A percentile compares a stretch with the other conserved stretches of the same genome.
phyloP scores from a whole-genome alignment of 2,329 filamentous ascomycete species.

The Aspergillus thermomutatus region DNA sequence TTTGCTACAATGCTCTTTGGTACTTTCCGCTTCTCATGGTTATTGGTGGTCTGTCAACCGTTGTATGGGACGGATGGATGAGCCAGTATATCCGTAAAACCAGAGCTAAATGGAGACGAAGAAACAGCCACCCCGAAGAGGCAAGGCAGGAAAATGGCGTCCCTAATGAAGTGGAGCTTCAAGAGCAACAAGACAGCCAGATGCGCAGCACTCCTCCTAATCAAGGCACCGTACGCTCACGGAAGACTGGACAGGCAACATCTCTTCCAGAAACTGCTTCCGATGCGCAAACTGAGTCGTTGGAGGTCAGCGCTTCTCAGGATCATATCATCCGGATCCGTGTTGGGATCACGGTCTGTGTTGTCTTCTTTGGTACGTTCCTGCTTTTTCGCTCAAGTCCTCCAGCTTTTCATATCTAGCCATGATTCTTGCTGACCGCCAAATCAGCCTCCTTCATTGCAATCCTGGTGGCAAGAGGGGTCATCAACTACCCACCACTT shows the following conservation, averaged over 20 bases:
- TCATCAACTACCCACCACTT: conserved; percentile 41
- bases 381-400: not conserved
- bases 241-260: conserved; percentile 5
- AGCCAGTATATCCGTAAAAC: conserved; percentile 42
- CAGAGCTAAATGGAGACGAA: conserved; percentile 17
- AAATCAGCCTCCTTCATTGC: conserved; percentile 50
- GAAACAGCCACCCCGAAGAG: conserved; percentile 10
- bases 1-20: conserved; percentile 71
- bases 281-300: not conserved
- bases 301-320: conserved; percentile 4
- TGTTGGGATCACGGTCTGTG: conserved; percentile 36
- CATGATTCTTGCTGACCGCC: not conserved
- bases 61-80: conserved; percentile 57
- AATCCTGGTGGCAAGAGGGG: conserved; percentile 51
- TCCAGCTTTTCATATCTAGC: not conserved
- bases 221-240: conserved; percentile 4
- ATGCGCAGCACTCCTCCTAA: not conserved
- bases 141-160: conserved; percentile 11
- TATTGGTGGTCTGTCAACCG: conserved; percentile 50
- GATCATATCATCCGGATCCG: conserved; percentile 37
- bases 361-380: conserved; percentile 48
- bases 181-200: conserved; percentile 7
- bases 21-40: conserved; percentile 68
- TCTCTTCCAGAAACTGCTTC: conserved; percentile 1
- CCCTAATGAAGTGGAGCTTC: conserved; percentile 6